Conservation (phyloP, 768 basidiomycete species). For the Pleurotus pulmonarius region DNA sequence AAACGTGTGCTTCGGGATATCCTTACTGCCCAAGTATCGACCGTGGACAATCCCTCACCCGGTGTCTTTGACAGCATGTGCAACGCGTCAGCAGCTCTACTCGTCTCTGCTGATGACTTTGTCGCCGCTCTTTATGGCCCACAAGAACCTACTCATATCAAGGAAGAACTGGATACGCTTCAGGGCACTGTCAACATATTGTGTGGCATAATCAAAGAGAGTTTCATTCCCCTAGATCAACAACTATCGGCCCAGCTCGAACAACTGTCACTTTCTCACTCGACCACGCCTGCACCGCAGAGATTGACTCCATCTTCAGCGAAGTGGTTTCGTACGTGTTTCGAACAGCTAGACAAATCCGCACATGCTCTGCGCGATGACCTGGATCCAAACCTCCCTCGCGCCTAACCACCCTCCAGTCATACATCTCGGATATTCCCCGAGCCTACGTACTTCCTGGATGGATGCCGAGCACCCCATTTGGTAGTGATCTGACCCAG, state of each 20-base stretch:
- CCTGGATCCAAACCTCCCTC: constrained; percentile 13
- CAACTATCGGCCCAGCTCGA: constrained; percentile 27
- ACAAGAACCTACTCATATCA: constrained; percentile 45
- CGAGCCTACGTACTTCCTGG: background rate
- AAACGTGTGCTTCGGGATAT: constrained; percentile 54
- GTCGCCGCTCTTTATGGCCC: constrained; percentile 64
- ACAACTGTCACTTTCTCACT: constrained; percentile 21
- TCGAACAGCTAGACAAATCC: constrained; percentile 54
- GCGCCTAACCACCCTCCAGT: too few relatives aligned
- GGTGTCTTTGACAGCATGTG: constrained; percentile 46
- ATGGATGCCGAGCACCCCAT: background rate
- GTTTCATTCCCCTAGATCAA: constrained; percentile 14
- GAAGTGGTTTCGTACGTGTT: constrained; percentile 66
- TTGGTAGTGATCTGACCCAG: too few relatives aligned
- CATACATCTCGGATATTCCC: background rate
- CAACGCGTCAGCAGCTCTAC: constrained; percentile 43
- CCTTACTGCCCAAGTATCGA: constrained; percentile 25
- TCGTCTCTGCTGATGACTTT: constrained; percentile 61
- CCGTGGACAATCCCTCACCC: background rate
- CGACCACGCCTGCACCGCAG: background rate
- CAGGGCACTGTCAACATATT: constrained; percentile 32
- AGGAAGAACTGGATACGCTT: constrained; percentile 34
- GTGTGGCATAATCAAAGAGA: constrained; percentile 22
- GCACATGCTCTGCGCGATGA: constrained; percentile 23
- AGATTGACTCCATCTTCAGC: constrained; percentile 21